Evolutionary conservation across 139 green algal species (phyloP).

Genomic region (Dunaliella primolecta): DNA sequence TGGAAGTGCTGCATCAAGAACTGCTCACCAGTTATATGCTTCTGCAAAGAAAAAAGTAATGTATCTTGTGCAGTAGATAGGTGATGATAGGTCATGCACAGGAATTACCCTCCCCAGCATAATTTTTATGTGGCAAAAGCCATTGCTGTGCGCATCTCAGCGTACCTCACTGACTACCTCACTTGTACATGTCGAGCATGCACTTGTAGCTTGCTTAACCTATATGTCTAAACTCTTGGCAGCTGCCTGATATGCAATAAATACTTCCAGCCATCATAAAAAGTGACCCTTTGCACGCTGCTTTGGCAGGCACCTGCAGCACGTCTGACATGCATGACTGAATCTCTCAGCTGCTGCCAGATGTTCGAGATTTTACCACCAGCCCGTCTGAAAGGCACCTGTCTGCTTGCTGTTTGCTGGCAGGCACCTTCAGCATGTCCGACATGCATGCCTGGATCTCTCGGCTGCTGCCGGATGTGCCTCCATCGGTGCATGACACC

Average conservation of each 20-base stretch:
- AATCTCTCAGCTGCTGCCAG: slow-evolving; percentile 44
- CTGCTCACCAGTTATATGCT: no score
- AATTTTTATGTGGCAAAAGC: neutral
- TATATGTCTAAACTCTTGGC: neutral
- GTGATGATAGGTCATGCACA: no score
- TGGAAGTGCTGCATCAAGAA: no score
- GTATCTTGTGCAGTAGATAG: no score
- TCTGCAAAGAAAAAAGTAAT: no score
- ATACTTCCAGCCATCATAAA: neutral
- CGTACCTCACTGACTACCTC: neutral
- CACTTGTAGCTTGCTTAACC: neutral
- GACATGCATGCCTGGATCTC: slow-evolving; percentile 55
- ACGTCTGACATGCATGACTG: slow-evolving; percentile 58
- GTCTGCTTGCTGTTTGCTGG: slow-evolving; percentile 49
- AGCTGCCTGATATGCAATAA: neutral
- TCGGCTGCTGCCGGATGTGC: slow-evolving; percentile 45
- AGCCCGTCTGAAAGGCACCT: slow-evolving; percentile 17
- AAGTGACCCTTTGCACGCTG: neutral
- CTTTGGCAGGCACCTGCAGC: slow-evolving; percentile 45
- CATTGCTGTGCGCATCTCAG: neutral
- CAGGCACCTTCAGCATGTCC: slow-evolving; percentile 44
- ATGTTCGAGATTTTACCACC: slow-evolving; percentile 36
- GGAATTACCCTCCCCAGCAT: no score
- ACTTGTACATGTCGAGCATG: neutral
- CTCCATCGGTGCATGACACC: slow-evolving; percentile 10